These are phyloP conservation scores for Centella asiatica DNA, from an alignment of 129 eudicot genomes.

Conservation along the genomic window DNA sequence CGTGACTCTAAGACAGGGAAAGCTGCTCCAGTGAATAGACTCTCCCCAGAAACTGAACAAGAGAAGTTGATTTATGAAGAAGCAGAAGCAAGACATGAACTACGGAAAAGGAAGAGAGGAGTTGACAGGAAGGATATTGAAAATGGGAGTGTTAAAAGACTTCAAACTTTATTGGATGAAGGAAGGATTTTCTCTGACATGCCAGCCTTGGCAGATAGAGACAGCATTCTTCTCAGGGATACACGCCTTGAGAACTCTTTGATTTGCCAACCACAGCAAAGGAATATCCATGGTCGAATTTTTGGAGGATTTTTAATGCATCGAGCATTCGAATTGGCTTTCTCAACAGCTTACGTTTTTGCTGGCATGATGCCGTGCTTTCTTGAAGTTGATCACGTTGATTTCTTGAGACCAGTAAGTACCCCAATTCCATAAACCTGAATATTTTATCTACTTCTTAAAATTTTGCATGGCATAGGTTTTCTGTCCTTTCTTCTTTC, in stretches of 20 bases:
- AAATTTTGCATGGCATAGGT: not conserved
- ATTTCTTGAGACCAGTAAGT: conserved; percentile 82
- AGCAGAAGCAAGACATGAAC: conserved; percentile 65
- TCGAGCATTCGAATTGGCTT: conserved; percentile 92
- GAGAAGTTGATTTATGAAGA: conserved; percentile 66
- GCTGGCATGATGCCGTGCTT: conserved; percentile 91
- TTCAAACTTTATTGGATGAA: conserved; percentile 62
- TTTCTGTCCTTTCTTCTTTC: not conserved
- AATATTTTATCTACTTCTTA: not conserved
- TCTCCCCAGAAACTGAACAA: conserved; percentile 72
- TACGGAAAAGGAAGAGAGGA: conserved; percentile 45
- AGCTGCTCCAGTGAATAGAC: conserved; percentile 93
- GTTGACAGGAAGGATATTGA: conserved; percentile 42
- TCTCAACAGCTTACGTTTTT: conserved; percentile 81
- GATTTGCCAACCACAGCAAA: conserved; percentile 94
- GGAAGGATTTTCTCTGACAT: conserved; percentile 92
- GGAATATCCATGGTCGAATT: conserved; percentile 88
- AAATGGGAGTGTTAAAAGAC: conserved; percentile 39
- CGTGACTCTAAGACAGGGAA: conserved; percentile 89
- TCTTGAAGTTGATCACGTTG: conserved; percentile 89
- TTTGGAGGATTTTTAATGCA: conserved; percentile 98
- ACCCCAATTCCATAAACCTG: not conserved
- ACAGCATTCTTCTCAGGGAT: conserved; percentile 85
- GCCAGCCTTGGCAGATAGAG: conserved; percentile 96
- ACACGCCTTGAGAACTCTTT: conserved; percentile 80